These are phyloP conservation scores for Colletotrichum scovillei DNA, from an alignment of 2,329 filamentous ascomycete genomes.

Conservation along the genomic window DNA sequence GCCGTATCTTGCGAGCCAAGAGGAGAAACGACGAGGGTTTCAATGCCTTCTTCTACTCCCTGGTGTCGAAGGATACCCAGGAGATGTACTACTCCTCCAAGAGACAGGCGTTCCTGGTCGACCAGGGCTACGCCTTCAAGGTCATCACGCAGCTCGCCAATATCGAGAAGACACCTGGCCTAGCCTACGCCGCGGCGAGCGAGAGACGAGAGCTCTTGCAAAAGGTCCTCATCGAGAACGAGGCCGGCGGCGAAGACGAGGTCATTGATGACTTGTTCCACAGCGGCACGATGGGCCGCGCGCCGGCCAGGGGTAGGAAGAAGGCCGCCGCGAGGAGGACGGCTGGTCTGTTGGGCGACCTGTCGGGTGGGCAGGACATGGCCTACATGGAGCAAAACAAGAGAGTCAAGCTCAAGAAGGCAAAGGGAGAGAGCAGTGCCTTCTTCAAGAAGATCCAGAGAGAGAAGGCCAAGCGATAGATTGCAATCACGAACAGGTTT, in stretches of 20 bases:
- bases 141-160: constrained; percentile 96
- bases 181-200: constrained; percentile 82
- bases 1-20: constrained; percentile 94
- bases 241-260: constrained; percentile 77
- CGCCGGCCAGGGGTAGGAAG: constrained; percentile 50
- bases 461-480: constrained; percentile 56
- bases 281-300: constrained; percentile 55
- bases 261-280: constrained; percentile 72
- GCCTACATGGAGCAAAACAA: constrained; percentile 91
- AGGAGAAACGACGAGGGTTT: constrained; percentile 97
- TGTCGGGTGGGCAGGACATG: constrained; percentile 96
- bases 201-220: constrained; percentile 89
- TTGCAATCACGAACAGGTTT: constrained; percentile 16
- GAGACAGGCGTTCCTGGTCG: constrained; percentile 94
- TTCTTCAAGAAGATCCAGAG: constrained; percentile 76
- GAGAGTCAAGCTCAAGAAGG: constrained; percentile 70
- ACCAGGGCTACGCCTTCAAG: constrained; percentile 99
- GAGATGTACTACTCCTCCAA: constrained; percentile 99
- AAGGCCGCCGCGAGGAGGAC: constrained; percentile 78
- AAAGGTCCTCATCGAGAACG: constrained; percentile 89
- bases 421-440: constrained; percentile 71
- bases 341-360: constrained; percentile 85
- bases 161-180: constrained; percentile 83
- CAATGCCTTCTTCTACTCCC: constrained; percentile 98
- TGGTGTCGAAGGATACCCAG: constrained; percentile 96